These are phyloP conservation scores for Hevea brasiliensis DNA, from an alignment of 345 rosid species.

Conservation along the genomic window DNA sequence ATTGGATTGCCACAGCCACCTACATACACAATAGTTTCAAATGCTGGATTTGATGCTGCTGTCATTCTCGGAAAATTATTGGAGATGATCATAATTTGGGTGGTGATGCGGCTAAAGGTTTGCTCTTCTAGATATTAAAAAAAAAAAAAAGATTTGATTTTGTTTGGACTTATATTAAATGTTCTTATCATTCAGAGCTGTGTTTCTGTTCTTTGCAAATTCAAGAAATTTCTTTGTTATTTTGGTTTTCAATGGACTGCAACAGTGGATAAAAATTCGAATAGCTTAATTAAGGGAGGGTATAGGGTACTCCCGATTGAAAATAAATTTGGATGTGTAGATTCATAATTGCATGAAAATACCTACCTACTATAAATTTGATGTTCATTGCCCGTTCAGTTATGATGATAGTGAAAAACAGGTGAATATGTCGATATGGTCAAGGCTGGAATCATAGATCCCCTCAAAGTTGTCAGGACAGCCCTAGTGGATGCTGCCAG, in stretches of 20 bases:
- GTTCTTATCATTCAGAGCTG: constrained; percentile 12
- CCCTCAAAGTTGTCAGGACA: constrained; percentile 82
- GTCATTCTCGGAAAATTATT: constrained; percentile 65
- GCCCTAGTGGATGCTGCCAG: constrained; percentile 86
- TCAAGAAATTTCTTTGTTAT: neutral
- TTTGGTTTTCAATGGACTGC: neutral
- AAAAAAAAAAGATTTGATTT: too few relatives aligned
- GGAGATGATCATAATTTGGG: constrained; percentile 71
- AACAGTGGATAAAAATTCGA: too few relatives aligned
- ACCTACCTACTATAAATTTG: too few relatives aligned
- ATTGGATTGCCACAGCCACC: constrained; percentile 57
- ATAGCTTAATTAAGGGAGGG: too few relatives aligned
- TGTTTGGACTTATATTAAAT: too few relatives aligned
- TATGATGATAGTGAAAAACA: constrained; percentile 22
- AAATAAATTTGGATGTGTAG: too few relatives aligned
- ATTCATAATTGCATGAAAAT: too few relatives aligned
- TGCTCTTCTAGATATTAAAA: too few relatives aligned
- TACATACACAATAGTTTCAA: constrained; percentile 62
- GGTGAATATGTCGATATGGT: constrained; percentile 84
- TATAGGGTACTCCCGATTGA: too few relatives aligned
- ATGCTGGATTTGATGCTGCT: constrained; percentile 83
- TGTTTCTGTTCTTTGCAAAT: too few relatives aligned
- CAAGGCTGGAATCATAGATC: constrained; percentile 83
- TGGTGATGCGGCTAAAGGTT: constrained; percentile 90
- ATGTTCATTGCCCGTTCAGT: too few relatives aligned